These are phyloP conservation scores for Eucalyptus globulus DNA, from an alignment of 345 rosid species.

Conservation along the genomic window DNA sequence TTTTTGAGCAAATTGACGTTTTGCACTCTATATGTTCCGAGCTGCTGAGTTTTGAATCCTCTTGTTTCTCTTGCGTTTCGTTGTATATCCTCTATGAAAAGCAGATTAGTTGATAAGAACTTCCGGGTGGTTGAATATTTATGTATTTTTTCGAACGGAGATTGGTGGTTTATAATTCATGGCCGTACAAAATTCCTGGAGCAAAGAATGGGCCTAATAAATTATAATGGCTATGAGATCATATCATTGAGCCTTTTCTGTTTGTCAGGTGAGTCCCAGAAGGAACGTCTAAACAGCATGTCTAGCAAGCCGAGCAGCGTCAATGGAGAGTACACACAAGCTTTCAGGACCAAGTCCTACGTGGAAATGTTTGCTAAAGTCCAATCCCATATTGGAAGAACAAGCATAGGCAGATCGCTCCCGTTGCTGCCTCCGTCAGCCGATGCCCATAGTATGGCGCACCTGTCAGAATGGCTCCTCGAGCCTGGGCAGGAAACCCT, in stretches of 20 bases:
- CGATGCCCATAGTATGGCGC: not conserved
- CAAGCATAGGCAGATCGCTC: not conserved
- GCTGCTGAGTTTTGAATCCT: not conserved
- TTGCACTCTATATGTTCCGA: not conserved
- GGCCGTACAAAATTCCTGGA: not conserved
- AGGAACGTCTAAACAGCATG: not conserved
- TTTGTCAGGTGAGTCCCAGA: not conserved
- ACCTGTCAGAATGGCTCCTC: constrained; percentile 50
- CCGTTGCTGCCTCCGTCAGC: not conserved
- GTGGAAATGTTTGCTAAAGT: constrained; percentile 50
- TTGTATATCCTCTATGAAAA: not conserved
- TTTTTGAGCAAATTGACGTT: not conserved
- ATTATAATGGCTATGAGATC: not conserved
- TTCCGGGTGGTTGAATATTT: not conserved
- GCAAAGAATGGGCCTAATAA: not conserved
- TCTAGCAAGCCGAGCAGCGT: constrained; percentile 26
- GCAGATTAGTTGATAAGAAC: not conserved
- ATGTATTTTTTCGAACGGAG: not conserved
- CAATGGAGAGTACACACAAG: constrained; percentile 74
- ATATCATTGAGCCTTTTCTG: not conserved
- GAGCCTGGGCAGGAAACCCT: constrained; percentile 51
- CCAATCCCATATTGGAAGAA: constrained; percentile 26
- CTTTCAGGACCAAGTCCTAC: constrained; percentile 75
- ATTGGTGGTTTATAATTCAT: not conserved
- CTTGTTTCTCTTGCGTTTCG: not conserved